Conservation (phyloP, 768 basidiomycete genomes). For the Podaxis sp. region DNA sequence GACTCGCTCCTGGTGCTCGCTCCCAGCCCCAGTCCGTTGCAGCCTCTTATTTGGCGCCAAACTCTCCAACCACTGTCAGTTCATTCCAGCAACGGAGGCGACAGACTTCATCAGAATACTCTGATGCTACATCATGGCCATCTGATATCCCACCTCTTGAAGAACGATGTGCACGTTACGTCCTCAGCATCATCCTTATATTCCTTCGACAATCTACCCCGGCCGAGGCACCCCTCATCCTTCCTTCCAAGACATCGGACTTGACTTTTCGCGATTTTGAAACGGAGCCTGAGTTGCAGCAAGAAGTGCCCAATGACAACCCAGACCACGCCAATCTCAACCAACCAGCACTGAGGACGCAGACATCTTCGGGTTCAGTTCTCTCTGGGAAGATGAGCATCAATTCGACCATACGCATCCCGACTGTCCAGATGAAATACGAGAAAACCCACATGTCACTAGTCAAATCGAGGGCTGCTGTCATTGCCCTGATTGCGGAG, state of each 20-base stretch:
- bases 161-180: conserved; percentile 76
- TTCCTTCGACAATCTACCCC: conserved; percentile 71
- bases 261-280: conserved; percentile 74
- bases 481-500: conserved; percentile 62
- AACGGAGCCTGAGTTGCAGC: conserved; percentile 34
- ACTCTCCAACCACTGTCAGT: conserved; percentile 30
- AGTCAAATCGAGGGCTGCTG: conserved; percentile 46
- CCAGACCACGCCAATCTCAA: conserved; percentile 1
- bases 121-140: neutral
- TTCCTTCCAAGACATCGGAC: conserved; percentile 54
- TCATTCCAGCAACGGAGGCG: conserved; percentile 24
- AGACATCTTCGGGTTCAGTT: conserved; percentile 39
- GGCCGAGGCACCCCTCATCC: conserved; percentile 47
- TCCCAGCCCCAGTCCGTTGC: conserved; percentile 18
- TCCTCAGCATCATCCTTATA: conserved; percentile 78
- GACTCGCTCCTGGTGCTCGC: conserved; percentile 54
- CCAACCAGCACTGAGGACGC: conserved; percentile 29
- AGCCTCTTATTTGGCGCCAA: conserved; percentile 26
- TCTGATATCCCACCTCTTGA: conserved; percentile 71
- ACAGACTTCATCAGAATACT: conserved; percentile 41
- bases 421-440: conserved; percentile 37
- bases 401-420: conserved; percentile 36
- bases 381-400: conserved; percentile 31
- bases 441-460: conserved; percentile 63
- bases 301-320: conserved; percentile 16